These are phyloP conservation scores for Isabelozyma heimii DNA, from an alignment of 805 yeast genomes.

Conservation along the genomic window DNA sequence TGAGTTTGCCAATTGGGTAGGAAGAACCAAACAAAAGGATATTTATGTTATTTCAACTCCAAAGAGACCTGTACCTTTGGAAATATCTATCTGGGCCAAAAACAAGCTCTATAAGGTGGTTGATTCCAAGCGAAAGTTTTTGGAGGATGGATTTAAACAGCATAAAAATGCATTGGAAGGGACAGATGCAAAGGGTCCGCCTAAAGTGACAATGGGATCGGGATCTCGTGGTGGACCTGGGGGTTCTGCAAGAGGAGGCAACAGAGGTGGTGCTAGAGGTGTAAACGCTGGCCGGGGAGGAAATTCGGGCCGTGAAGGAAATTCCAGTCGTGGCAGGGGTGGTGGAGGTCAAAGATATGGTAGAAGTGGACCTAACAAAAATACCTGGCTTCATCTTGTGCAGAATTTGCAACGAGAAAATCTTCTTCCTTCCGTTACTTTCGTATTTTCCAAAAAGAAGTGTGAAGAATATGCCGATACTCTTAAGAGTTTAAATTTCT, in stretches of 20 bases:
- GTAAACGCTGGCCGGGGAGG: slow-evolving; percentile 19
- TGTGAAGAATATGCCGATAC: slow-evolving; percentile 92
- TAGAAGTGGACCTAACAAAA: slow-evolving; percentile 71
- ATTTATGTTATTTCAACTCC: slow-evolving; percentile 96
- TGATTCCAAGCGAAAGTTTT: slow-evolving; percentile 68
- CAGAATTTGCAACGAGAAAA: slow-evolving; percentile 64
- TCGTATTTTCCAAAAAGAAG: slow-evolving; percentile 89
- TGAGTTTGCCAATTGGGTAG: slow-evolving; percentile 98
- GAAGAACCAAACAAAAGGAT: slow-evolving; percentile 93
- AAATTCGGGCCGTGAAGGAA: slow-evolving; percentile 14
- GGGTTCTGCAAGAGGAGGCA: slow-evolving; percentile 46
- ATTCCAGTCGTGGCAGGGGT: slow-evolving; percentile 31
- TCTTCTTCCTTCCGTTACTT: slow-evolving; percentile 87
- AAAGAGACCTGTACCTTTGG: slow-evolving; percentile 94
- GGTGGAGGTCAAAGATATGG: slow-evolving; percentile 14
- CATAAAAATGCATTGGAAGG: slow-evolving; percentile 55
- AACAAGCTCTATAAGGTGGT: slow-evolving; percentile 69
- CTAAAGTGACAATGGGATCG: slow-evolving; percentile 34
- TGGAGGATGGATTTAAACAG: slow-evolving; percentile 58
- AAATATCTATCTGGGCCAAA: slow-evolving; percentile 82
- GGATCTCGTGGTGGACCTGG: slow-evolving; percentile 43
- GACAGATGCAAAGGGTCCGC: slow-evolving; percentile 30
- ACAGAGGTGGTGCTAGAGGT: slow-evolving; percentile 27
- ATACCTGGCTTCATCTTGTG: slow-evolving; percentile 72
- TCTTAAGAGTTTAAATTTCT: slow-evolving; percentile 69